A percentile compares a stretch with the other conserved stretches of the same genome.
These are phyloP conservation scores for Oropetium thomaeum DNA, from an alignment of 176 grass and related monocot genomes.

Conservation along the genomic window DNA sequence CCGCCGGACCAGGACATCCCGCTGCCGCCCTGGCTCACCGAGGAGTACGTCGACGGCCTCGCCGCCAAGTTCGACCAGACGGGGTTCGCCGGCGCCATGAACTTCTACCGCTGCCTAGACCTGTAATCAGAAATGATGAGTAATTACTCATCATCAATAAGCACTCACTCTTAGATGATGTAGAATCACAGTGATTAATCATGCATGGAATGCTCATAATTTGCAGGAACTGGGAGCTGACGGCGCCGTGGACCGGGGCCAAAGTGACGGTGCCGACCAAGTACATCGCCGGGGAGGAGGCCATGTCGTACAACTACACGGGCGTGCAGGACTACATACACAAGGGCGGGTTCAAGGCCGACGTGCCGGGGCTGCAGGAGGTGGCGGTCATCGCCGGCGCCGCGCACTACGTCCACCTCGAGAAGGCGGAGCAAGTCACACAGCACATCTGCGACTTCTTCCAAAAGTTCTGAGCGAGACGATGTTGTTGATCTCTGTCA, in stretches of 20 bases:
- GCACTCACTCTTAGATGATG: no score
- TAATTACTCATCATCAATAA: no score
- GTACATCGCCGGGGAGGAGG: constrained; percentile 28
- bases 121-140: no score
- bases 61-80: constrained; percentile 49
- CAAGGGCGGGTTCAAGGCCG: constrained; percentile 42
- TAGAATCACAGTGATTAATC: no score
- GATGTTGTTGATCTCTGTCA: no score
- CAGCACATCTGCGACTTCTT: constrained; percentile 43
- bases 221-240: constrained; percentile 44
- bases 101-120: constrained; percentile 60
- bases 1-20: constrained; percentile 23
- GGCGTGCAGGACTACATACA: constrained; percentile 46
- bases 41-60: constrained; percentile 48
- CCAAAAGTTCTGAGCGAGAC: constrained; percentile 24
- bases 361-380: constrained; percentile 48
- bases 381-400: constrained; percentile 33
- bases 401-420: constrained; percentile 39
- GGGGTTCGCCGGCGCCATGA: constrained; percentile 48
- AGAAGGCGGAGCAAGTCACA: constrained; percentile 39
- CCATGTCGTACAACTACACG: constrained; percentile 25
- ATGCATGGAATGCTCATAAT: no score
- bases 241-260: constrained; percentile 28
- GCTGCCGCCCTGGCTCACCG: constrained; percentile 43
- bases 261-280: constrained; percentile 34